Evolutionary conservation across 2,329 filamentous ascomycete species (phyloP), one percentile per base, ranked within the genome.

Genomic region (Colletotrichum noveboracense): DNA sequence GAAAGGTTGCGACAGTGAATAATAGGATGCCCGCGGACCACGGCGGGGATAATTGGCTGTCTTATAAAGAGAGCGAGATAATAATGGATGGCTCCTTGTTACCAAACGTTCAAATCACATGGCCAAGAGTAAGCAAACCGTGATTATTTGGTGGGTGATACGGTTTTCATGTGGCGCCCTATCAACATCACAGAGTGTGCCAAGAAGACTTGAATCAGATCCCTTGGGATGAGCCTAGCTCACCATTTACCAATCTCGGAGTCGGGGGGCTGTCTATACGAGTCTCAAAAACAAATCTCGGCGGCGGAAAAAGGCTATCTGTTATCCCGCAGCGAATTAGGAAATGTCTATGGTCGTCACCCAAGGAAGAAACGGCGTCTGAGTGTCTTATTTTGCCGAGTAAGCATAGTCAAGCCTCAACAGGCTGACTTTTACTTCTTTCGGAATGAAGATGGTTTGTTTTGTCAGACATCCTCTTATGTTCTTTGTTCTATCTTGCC

Each of bases 241-340:
- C 43, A 4, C 43, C 43, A 52, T 52, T 52, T 21, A 12, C 43
- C 43, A 52, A 13, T 48, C 12, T 21, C 10, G 3, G 43, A 48
- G 6, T 48, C 43, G 43, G 43, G 2, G 2, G 43, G n/a, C 43
- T 48, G 43, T 4, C n/a, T 48, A 48, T 13, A 21, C 43, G 43
- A 48, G 43, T 48, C n/a, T 21, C n/a, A 21, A 13, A 3, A 13
- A 48, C 6, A 3, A 48, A 48, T 21, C 43, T 48, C 6, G 3
- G 10, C 3, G 43, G n/a, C 43, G 43, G 18, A 1, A 48, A 48
- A 48, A 48, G 43, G 43, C 43, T 21, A 48, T 21, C n/a, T 1
- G 3, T 5, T 0, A 48, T 48, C n/a, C 18, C n/a, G 10, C 4
- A 0, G 43, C 43, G 43, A 21, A 48, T 3, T 1, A 6, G 10